Evolutionary conservation across 2,329 filamentous ascomycete genomes (phyloP).

Genomic region (Grosmannia clavigera): DNA sequence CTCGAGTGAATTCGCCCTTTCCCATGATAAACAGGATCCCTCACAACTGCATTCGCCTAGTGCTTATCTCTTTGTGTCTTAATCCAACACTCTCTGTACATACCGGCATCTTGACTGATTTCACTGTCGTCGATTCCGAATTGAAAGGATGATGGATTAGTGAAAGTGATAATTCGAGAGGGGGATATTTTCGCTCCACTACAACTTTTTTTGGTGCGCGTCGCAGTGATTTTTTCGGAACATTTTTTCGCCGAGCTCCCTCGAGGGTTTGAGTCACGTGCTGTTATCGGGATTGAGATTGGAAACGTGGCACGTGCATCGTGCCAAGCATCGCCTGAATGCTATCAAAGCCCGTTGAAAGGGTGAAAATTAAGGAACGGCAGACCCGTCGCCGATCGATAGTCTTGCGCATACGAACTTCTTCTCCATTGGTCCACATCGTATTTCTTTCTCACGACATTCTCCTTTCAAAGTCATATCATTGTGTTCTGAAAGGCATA

Average conservation of each 20-base stretch:
- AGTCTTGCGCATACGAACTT: slow-evolving; percentile 6
- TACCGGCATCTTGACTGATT: slow-evolving; percentile 28
- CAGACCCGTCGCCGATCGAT: slow-evolving; percentile 1
- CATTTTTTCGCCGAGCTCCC: slow-evolving; percentile 5
- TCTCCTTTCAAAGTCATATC: not conserved
- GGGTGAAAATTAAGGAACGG: not conserved
- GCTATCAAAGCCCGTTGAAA: not conserved
- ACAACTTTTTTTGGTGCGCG: slow-evolving; percentile 10
- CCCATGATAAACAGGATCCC: not conserved
- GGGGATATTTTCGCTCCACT: slow-evolving; percentile 5
- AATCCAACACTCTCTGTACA: slow-evolving; percentile 11
- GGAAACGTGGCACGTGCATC: not conserved
- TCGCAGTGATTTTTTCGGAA: slow-evolving; percentile 2
- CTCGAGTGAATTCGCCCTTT: not conserved
- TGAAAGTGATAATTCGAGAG: slow-evolving; percentile 1
- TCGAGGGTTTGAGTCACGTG: slow-evolving; percentile 3
- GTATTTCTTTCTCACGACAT: not conserved
- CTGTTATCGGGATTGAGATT: not conserved
- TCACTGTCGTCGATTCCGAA: slow-evolving; percentile 20
- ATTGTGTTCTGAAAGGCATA: not conserved
- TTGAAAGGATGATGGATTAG: slow-evolving; percentile 8
- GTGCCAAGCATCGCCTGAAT: not conserved
- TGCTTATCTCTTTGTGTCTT: not conserved
- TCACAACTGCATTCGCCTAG: not conserved
- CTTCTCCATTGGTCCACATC: not conserved